phyloP scores from a whole-genome alignment of 176 grass and related monocot species.

The Juncus inflexus region DNA sequence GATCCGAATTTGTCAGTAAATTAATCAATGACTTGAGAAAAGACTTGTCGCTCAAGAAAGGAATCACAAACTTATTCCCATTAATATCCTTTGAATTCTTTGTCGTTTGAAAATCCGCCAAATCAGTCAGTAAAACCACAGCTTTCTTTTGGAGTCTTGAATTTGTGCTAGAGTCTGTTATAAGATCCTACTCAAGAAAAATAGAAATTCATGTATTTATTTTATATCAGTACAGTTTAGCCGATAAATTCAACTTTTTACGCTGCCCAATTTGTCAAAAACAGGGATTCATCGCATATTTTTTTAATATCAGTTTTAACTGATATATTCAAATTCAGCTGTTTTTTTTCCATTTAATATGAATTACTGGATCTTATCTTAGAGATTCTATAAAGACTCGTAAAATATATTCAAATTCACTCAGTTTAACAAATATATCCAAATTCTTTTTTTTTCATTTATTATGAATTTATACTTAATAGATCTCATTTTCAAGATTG shows the following conservation, averaged over 20 bases:
- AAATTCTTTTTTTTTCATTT: too few relatives aligned
- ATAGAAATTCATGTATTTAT: too few relatives aligned
- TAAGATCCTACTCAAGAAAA: constrained; percentile 50
- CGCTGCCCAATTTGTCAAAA: too few relatives aligned
- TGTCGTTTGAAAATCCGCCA: constrained; percentile 68
- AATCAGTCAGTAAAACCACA: constrained; percentile 61
- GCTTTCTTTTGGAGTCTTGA: constrained; percentile 63
- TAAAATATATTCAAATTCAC: too few relatives aligned
- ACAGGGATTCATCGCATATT: too few relatives aligned
- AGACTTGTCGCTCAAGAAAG: constrained; percentile 53
- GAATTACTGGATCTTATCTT: neutral
- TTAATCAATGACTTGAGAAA: constrained; percentile 63
- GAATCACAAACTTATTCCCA: constrained; percentile 23
- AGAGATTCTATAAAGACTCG: too few relatives aligned
- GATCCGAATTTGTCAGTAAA: constrained; percentile 54
- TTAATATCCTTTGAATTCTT: constrained; percentile 18
- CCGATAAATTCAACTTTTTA: too few relatives aligned
- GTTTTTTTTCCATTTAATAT: neutral
- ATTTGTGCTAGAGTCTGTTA: constrained; percentile 42
- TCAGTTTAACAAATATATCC: too few relatives aligned
- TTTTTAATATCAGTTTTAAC: too few relatives aligned
- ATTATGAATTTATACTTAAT: too few relatives aligned
- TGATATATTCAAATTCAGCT: neutral
- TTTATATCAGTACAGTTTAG: too few relatives aligned
- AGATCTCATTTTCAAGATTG: too few relatives aligned